A percentile compares a stretch with the other conserved stretches of the same genome.
Conservation (phyloP, 2,329 filamentous ascomycete genomes). For the Claviceps fusiformis region DNA sequence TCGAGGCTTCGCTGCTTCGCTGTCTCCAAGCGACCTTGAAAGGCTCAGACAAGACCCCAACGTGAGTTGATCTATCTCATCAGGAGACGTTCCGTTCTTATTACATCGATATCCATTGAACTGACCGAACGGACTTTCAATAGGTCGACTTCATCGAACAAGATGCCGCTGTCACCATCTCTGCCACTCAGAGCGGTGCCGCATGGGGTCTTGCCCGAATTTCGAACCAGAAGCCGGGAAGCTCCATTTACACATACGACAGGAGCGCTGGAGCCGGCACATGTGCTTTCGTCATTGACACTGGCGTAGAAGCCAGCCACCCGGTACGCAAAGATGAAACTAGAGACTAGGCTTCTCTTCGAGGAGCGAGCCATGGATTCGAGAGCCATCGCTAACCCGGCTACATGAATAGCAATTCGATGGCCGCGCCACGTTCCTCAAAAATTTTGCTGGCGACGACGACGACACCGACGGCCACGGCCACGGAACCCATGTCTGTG, state of each 20-base stretch:
- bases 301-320: slow-evolving; percentile 25
- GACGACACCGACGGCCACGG: slow-evolving; percentile 27
- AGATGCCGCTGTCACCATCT: slow-evolving; percentile 37
- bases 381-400: not conserved
- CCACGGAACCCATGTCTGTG: slow-evolving; percentile 34
- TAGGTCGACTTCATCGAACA: slow-evolving; percentile 25
- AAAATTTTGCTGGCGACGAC: slow-evolving; percentile 22
- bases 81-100: no score
- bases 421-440: slow-evolving; percentile 26
- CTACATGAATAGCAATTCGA: slow-evolving; percentile 20
- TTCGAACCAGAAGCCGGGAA: slow-evolving; percentile 17
- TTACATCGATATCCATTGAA: not conserved
- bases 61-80: slow-evolving; percentile 6
- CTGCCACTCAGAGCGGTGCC: slow-evolving; percentile 23
- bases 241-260: slow-evolving; percentile 23
- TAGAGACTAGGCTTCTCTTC: not conserved
- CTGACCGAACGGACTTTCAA: not conserved
- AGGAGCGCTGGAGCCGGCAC: slow-evolving; percentile 23
- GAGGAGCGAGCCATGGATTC: not conserved
- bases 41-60: slow-evolving; percentile 14
- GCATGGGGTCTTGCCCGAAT: slow-evolving; percentile 28
- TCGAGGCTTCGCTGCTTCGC: slow-evolving; percentile 15
- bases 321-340: slow-evolving; percentile 14
- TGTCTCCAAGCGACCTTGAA: slow-evolving; percentile 14
- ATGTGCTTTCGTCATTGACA: slow-evolving; percentile 32